Base-by-base conservation (phyloP, 768 basidiomycete species). In the Hemileccinum impolitum region DNA sequence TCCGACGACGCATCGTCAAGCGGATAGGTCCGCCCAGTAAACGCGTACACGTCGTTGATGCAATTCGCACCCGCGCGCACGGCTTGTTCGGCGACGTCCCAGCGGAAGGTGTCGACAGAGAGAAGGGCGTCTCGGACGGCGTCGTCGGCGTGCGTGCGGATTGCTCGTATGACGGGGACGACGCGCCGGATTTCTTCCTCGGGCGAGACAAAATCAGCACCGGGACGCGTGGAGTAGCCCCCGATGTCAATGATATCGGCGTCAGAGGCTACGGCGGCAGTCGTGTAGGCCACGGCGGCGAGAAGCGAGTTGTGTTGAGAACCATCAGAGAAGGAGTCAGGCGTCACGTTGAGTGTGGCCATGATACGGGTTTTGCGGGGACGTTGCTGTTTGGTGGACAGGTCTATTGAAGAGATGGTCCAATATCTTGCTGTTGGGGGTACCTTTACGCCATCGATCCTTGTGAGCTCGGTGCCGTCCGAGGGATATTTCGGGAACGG, bases 241-340 rank as follows among this genome's bases (percentile, higher is more conserved):
- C 96, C 95, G 17, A 98, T 76, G 66, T 99, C 96, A 51, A 98
- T 70, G 48, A 99, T 88, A 48, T 82, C 75, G 0, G 88, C 85
- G 1, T 87, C 86, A 1, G 72, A 72, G 0, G 65, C 52, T 2
- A 82, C 71, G 0, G 90, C 75, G 4, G 69, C 43, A 4, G 61
- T 53, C 0, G 75, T 72, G 52, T 85, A 87, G 3, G 62, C 57
- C 14, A 92, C 59, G 0, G 87, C 88, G 10, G 73, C 63, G 0
- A 75, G 55, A 11, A 84, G 55, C 0, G 75, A 75, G 52, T 77
- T 73, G 64, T 87, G 74, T 17, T 67, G 62, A 1, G 82, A 76
- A 10, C 93, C 93, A 53, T 97, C 94, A 0, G 94, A 97, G 70
- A 97, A 97, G 0, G 94, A 96, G 68, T 99, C 95, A 3, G 95